Base-by-base conservation (phyloP, 164 flowering plant species). In the Cinnamomum micranthum region DNA sequence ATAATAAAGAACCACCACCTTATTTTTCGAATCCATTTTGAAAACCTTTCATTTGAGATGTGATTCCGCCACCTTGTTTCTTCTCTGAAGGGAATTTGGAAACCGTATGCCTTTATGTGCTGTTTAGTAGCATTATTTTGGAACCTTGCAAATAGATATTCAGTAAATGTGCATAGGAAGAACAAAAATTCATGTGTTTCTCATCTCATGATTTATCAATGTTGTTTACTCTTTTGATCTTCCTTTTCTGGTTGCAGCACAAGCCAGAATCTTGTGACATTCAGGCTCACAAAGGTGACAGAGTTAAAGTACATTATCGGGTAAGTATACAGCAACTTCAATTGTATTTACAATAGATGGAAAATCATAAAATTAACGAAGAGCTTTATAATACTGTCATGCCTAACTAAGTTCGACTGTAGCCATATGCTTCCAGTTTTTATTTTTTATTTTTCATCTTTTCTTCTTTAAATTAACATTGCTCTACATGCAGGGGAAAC, bases 281-380 rank as follows among this genome's bases (percentile, higher is more conserved):
- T 81, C 89, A 88, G 80, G 98, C 98, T 74, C 98, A 89, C 82
- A 94, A 94, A 82, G 98, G 98, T 75, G 98, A 94, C 78, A 90
- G 52, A 79, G 65, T 94, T 79, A 90, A 89, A 88, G 98, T 94
- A 71, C 98, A 94, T 80, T 94, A 94, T 77, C 83, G 93, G 85
- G 98, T 94, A 78, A 81, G 91, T 28, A 23, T 24, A 41, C 4
- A 65, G 50, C 65, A 47, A 15, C 67, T 70, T 74, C 24, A 65
- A 12, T 71, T 78, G 31, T 47, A 23, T 71, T 11, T 70, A 28
- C 20, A 66, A 20, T 66, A 28, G 41, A 25, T 31, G 4, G 58
- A 52, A 52, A 52, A 52, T 0, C 14, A 52, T 4, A 52, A 17
- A 52, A 52, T 52, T 14, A 6, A 52, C 14, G 3, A 52, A 12